These are phyloP conservation scores for Blastocystis sp. DNA, from an alignment of 352 stramenopile species.

Conservation along the genomic window DNA sequence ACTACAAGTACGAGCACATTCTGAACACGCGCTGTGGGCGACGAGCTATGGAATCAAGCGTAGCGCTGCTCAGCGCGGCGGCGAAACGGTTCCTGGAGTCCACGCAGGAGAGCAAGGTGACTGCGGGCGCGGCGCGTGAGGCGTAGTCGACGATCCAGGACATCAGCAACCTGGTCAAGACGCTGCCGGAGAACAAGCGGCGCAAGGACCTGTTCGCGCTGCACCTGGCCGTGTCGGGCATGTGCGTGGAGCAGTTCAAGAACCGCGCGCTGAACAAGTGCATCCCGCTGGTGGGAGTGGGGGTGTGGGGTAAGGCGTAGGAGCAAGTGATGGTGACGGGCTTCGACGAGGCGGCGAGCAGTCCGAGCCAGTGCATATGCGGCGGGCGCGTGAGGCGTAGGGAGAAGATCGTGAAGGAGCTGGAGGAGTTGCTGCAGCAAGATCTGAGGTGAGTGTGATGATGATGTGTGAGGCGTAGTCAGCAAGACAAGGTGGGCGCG, in stretches of 20 bases:
- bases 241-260: constrained; percentile 20
- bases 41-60: neutral
- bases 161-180: constrained; percentile 48
- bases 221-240: neutral
- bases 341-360: constrained; percentile 8
- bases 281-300: constrained; percentile 5
- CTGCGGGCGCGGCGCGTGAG: no score
- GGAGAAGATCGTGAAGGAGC: constrained; percentile 29
- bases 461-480: neutral
- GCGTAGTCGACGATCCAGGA: constrained; percentile 30
- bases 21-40: constrained; percentile 2
- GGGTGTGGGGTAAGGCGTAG: neutral
- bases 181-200: constrained; percentile 35
- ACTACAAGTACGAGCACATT: constrained; percentile 38
- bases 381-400: neutral
- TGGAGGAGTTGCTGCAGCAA: neutral
- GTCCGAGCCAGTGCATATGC: neutral
- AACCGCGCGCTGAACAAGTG: neutral
- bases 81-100: neutral
- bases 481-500: neutral
- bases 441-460: constrained; percentile 11
- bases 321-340: constrained; percentile 41
- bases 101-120: constrained; percentile 31
- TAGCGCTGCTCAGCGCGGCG: neutral
- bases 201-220: constrained; percentile 35